phyloP scores from a whole-genome alignment of 163 green algal species.

The Chloromonas sp. region DNA sequence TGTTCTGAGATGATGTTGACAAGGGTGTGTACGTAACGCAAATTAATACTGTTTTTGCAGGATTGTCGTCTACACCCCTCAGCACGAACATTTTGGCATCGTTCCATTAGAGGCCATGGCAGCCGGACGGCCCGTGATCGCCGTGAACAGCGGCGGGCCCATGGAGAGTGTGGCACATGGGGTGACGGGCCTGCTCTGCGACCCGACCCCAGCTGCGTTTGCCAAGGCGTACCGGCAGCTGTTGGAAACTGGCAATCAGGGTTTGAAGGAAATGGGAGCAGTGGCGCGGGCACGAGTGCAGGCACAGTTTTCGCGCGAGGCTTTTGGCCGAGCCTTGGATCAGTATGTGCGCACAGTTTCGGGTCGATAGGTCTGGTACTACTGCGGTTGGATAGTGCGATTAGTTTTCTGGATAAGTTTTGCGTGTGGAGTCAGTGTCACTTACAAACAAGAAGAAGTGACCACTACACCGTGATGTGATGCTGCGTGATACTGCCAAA shows the following conservation, averaged over 20 bases:
- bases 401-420: too few relatives aligned
- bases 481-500: too few relatives aligned
- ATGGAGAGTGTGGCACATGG: slow-evolving; percentile 72
- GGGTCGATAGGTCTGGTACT: too few relatives aligned
- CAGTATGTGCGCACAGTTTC: slow-evolving; percentile 20
- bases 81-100: slow-evolving; percentile 97
- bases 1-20: too few relatives aligned
- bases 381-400: too few relatives aligned
- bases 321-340: slow-evolving; percentile 65
- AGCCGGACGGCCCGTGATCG: slow-evolving; percentile 75
- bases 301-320: slow-evolving; percentile 49
- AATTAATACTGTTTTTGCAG: slow-evolving; percentile 9
- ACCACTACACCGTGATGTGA: too few relatives aligned
- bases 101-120: slow-evolving; percentile 95
- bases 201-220: slow-evolving; percentile 32
- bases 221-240: background rate
- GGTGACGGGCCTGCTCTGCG: slow-evolving; percentile 65
- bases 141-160: slow-evolving; percentile 84
- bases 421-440: too few relatives aligned
- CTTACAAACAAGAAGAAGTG: too few relatives aligned
- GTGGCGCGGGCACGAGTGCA: background rate
- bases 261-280: background rate
- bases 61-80: slow-evolving; percentile 87
- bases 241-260: background rate
- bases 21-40: too few relatives aligned